These are phyloP conservation scores for Crataegus laevigata DNA, from an alignment of 306 rosid species.

Conservation along the genomic window DNA sequence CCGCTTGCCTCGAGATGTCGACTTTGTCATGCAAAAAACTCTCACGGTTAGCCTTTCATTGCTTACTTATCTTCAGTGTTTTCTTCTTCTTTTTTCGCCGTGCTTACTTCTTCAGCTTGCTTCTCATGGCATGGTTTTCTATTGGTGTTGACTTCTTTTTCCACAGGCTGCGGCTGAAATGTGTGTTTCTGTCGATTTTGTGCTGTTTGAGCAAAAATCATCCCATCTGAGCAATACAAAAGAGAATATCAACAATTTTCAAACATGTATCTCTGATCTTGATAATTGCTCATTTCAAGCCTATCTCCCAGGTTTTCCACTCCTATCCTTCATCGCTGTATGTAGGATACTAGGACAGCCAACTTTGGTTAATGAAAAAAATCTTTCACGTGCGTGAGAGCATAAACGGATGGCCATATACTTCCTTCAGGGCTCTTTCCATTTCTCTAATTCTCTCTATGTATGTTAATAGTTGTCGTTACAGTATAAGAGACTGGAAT, in stretches of 20 bases:
- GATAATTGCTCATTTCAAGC: constrained; percentile 65
- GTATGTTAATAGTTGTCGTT: background rate
- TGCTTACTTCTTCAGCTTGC: background rate
- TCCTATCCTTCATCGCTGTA: background rate
- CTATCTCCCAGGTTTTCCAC: constrained; percentile 41
- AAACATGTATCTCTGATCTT: constrained; percentile 42
- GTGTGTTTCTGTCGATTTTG: constrained; percentile 68
- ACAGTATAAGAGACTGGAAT: background rate
- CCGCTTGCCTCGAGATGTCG: constrained; percentile 43
- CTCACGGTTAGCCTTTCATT: constrained; percentile 39
- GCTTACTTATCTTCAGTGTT: background rate
- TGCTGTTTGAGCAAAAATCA: constrained; percentile 55
- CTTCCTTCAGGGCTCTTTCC: background rate
- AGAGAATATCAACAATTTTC: constrained; percentile 40
- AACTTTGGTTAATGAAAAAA: background rate
- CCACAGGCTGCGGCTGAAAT: constrained; percentile 57
- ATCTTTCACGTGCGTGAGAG: background rate
- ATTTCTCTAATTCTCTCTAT: background rate
- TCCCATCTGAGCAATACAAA: constrained; percentile 43
- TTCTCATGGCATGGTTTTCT: background rate
- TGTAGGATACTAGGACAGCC: background rate
- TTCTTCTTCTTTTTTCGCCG: background rate
- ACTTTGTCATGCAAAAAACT: constrained; percentile 39
- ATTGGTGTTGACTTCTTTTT: background rate
- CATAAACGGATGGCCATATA: no score